phyloP scores from a whole-genome alignment of 768 basidiomycete genomes.

The Psilocybe tampanensis region DNA sequence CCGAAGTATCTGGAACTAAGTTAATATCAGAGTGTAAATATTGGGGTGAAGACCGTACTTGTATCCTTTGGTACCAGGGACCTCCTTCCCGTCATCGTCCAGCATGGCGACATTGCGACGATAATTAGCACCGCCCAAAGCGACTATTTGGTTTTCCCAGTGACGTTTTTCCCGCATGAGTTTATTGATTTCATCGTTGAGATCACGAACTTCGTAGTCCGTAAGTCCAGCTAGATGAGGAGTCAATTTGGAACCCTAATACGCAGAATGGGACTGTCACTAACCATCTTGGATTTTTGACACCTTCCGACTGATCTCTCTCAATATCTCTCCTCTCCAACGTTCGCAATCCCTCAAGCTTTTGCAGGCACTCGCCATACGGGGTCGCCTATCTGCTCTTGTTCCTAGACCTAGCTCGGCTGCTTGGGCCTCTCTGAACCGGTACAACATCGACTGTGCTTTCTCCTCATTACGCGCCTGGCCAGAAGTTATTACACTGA shows the following conservation, averaged over 20 bases:
- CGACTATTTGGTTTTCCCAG: conserved; percentile 99
- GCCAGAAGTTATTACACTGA: not conserved
- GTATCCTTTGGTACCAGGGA: conserved; percentile 96
- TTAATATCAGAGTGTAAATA: not conserved
- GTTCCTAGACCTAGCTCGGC: conserved; percentile 92
- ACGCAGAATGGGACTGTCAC: conserved; percentile 25
- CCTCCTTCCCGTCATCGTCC: conserved; percentile 94
- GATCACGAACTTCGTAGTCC: conserved; percentile 93
- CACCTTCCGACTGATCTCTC: conserved; percentile 95
- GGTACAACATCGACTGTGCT: conserved; percentile 92
- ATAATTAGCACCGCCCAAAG: conserved; percentile 94
- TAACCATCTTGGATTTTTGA: conserved; percentile 96
- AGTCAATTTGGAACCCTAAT: not conserved
- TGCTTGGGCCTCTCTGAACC: conserved; percentile 96
- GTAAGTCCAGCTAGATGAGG: conserved; percentile 73
- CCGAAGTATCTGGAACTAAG: conserved; percentile 80
- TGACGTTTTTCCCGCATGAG: conserved; percentile 93
- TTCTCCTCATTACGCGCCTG: conserved; percentile 99
- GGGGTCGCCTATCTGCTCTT: conserved; percentile 81
- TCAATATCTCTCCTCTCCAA: conserved; percentile 93
- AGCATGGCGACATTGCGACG: conserved; percentile 91
- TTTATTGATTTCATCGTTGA: conserved; percentile 98
- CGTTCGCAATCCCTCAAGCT: conserved; percentile 91
- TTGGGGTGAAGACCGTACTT: conserved; percentile 57
- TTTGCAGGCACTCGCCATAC: conserved; percentile 92